Evolutionary conservation across 2,329 filamentous ascomycete genomes (phyloP).

Genomic region (Acephala macrosclerotiorum): DNA sequence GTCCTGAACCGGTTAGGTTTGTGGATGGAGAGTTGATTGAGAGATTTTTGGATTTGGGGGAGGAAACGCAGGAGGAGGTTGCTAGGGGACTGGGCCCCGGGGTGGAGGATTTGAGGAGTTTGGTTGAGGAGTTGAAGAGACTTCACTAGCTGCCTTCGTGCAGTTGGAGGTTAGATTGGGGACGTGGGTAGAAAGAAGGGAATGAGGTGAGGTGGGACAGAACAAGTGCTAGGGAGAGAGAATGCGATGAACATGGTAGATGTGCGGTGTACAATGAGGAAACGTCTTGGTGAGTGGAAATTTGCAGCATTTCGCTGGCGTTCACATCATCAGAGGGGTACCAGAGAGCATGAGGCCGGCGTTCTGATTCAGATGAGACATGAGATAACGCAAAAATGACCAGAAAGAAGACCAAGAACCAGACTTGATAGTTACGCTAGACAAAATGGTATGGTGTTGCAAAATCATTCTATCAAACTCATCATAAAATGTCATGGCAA

Average conservation of each 20-base stretch:
- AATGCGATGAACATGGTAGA: neutral
- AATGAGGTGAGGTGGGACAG: neutral
- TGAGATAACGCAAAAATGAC: no score
- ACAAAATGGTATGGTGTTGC: neutral
- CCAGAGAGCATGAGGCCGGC: conserved; percentile 6
- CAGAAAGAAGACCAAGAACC: neutral
- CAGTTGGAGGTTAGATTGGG: neutral
- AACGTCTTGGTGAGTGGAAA: neutral
- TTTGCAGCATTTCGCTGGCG: neutral
- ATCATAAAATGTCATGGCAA: no score
- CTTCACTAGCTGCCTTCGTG: conserved; percentile 56
- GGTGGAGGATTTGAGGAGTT: conserved; percentile 67
- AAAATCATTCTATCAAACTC: no score
- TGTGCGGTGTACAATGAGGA: neutral
- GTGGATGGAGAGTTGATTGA: conserved; percentile 94
- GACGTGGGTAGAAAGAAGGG: neutral
- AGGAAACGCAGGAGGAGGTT: conserved; percentile 60
- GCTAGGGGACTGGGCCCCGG: conserved; percentile 64
- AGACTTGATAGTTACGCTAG: neutral
- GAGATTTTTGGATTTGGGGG: conserved; percentile 76
- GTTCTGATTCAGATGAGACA: conserved; percentile 1
- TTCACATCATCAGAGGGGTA: neutral
- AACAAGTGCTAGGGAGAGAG: neutral
- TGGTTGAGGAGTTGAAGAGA: conserved; percentile 68
- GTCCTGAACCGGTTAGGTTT: conserved; percentile 82